Evolutionary conservation across 139 green algal species (phyloP), one percentile per base, ranked within the genome.

Genomic region (Chlamydomonas incerta): DNA sequence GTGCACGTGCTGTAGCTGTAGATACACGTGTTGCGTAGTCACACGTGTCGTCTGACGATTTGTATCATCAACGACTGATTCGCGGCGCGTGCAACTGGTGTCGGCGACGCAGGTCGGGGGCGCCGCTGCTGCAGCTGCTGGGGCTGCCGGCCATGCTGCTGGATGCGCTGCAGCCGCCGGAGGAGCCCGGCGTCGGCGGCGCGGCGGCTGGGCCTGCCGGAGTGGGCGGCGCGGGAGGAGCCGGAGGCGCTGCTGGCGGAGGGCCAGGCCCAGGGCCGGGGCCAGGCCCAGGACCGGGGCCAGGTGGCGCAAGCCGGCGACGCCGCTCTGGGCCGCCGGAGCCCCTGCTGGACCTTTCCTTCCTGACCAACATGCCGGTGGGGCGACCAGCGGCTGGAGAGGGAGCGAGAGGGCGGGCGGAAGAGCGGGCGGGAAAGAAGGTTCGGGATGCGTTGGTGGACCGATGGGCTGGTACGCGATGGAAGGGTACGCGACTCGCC

Each of bases 71-170:
- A n/a, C n/a, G n/a, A n/a, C n/a, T n/a, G n/a, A n/a, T n/a, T n/a
- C n/a, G n/a, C n/a, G n/a, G n/a, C n/a, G n/a, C n/a, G n/a, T n/a
- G n/a, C n/a, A n/a, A n/a, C n/a, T n/a, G n/a, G n/a, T n/a, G n/a
- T n/a, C n/a, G n/a, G 41, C 41, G 13, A n/a, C 29, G 14, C 47
- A 79, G 72, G 47, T 29, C 29, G 4, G 15, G n/a, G 11, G 72
- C 6, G 17, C 9, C 34, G 24, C 77, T 83, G 77, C 63, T 74
- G n/a, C 77, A 83, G 46, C 28, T 72, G 77, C 77, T 83, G 65
- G 77, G 77, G 11, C 46, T 83, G 46, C 77, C 77, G 1, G 63
- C 77, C 10, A 65, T n/a, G 29, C 29, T 83, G 46, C 41, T 83
- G 47, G 77, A 83, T 6, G 46, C 24, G 63, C 77, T 83, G 46